These are phyloP conservation scores for Saccharomycopsis sp. DNA, from an alignment of 805 yeast genomes.

Conservation along the genomic window DNA sequence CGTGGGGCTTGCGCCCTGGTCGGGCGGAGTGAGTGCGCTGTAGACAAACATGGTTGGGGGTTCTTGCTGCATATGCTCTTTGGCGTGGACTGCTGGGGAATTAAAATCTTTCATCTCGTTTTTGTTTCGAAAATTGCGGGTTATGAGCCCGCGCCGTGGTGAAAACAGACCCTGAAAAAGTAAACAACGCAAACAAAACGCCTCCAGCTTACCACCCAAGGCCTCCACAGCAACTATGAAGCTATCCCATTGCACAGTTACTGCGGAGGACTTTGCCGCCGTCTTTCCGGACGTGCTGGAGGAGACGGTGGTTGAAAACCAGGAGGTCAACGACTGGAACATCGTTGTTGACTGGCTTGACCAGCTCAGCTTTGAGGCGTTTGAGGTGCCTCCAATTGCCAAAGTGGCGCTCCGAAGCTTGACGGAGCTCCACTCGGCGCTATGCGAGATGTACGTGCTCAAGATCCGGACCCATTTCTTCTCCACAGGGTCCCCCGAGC, in stretches of 20 bases:
- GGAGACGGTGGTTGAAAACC: neutral
- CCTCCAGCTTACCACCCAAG: too few species aligned
- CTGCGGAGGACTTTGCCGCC: neutral
- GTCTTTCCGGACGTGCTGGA: neutral
- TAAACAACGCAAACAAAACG: too few species aligned
- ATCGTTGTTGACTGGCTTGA: neutral
- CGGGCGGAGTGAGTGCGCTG: slow-evolving; percentile 25
- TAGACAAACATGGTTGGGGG: slow-evolving; percentile 22
- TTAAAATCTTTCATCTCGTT: too few species aligned
- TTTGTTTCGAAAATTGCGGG: too few species aligned
- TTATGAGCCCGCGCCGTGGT: too few species aligned
- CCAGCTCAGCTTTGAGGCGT: neutral
- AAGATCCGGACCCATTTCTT: neutral
- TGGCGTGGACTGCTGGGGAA: too few species aligned
- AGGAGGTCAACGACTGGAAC: neutral
- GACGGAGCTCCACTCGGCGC: neutral
- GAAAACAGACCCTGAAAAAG: neutral
- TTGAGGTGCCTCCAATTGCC: neutral
- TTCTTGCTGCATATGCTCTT: neutral
- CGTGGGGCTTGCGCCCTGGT: slow-evolving; percentile 14
- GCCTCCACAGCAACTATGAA: too few species aligned
- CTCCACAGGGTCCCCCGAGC: neutral
- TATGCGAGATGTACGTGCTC: neutral
- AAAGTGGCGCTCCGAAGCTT: neutral
- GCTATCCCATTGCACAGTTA: neutral